A percentile compares a stretch with the other conserved stretches of the same genome.
These are phyloP conservation scores for Xylaria intraflava DNA, from an alignment of 495 filamentous ascomycete genomes.

Conservation along the genomic window DNA sequence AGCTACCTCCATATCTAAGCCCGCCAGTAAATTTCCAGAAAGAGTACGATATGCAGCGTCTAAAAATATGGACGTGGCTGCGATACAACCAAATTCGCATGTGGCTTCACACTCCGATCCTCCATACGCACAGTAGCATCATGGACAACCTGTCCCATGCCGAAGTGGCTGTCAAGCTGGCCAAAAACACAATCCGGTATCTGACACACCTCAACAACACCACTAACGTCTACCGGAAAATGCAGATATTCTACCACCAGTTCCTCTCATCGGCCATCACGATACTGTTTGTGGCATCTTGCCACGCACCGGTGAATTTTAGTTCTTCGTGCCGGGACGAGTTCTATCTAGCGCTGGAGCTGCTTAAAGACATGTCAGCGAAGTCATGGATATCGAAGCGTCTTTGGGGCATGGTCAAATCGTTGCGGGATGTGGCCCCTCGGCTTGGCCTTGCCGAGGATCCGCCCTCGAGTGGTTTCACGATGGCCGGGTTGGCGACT, in stretches of 20 bases:
- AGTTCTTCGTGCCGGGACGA: conserved; percentile 67
- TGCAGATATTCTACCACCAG: conserved; percentile 81
- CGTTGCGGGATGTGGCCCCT: conserved; percentile 72
- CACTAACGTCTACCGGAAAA: conserved; percentile 71
- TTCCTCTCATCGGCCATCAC: conserved; percentile 76
- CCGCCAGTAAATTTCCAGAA: conserved; percentile 19
- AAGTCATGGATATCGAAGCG: conserved; percentile 71
- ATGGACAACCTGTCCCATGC: conserved; percentile 61
- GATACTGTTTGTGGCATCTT: conserved; percentile 76
- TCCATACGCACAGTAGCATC: conserved; percentile 71
- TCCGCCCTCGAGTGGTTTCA: conserved; percentile 24
- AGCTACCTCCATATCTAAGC: conserved; percentile 22
- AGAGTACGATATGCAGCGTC: conserved; percentile 49
- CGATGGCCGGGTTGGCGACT: conserved; percentile 28
- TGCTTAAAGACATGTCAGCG: conserved; percentile 74
- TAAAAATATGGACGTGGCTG: conserved; percentile 56
- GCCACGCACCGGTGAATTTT: conserved; percentile 73
- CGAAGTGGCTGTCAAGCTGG: conserved; percentile 65
- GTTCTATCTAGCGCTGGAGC: conserved; percentile 79
- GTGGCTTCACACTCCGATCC: conserved; percentile 71
- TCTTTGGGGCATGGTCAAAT: conserved; percentile 74
- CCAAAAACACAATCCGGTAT: conserved; percentile 72
- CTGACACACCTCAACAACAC: conserved; percentile 69
- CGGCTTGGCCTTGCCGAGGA: conserved; percentile 59
- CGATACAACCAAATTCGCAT: conserved; percentile 79